These are phyloP conservation scores for Kwoniella botswanensis DNA, from an alignment of 768 basidiomycete species.

Conservation along the genomic window DNA sequence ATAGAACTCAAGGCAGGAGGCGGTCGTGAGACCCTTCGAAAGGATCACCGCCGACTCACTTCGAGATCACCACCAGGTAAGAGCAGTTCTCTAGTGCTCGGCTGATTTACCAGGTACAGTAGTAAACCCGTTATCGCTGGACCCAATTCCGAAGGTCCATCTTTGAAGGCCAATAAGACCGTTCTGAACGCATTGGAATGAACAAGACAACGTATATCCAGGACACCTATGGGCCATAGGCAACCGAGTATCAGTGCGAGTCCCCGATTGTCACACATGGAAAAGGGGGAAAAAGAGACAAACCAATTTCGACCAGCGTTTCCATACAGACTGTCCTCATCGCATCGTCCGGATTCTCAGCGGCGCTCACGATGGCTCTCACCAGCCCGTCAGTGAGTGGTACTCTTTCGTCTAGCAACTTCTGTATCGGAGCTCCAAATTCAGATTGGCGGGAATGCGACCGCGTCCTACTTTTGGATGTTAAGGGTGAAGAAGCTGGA, in stretches of 20 bases:
- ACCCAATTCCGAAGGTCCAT: constrained; percentile 80
- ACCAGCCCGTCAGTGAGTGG: constrained; percentile 59
- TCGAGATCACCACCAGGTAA: constrained; percentile 86
- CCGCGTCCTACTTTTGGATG: constrained; percentile 39
- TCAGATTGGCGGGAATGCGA: constrained; percentile 62
- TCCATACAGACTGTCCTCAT: constrained; percentile 81
- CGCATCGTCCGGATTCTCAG: constrained; percentile 89
- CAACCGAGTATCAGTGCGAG: too few species aligned
- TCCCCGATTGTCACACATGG: too few species aligned
- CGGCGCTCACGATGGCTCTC: constrained; percentile 87
- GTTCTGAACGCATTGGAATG: constrained; percentile 83
- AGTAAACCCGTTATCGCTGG: constrained; percentile 79
- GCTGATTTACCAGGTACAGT: constrained; percentile 81
- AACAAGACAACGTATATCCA: constrained; percentile 82
- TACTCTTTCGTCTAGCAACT: constrained; percentile 30
- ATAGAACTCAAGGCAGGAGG: too few species aligned
- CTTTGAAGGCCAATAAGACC: constrained; percentile 82
- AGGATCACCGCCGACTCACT: constrained; percentile 61
- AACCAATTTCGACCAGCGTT: constrained; percentile 87
- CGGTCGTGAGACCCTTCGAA: background rate
- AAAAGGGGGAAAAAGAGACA: constrained; percentile 50
- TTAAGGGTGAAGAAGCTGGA: constrained; percentile 20
- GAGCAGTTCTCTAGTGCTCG: constrained; percentile 76
- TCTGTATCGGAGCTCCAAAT: background rate
- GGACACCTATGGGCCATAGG: constrained; percentile 66